These are phyloP conservation scores for Phytophthora cactorum DNA, from an alignment of 352 stramenopile genomes.

Conservation along the genomic window DNA sequence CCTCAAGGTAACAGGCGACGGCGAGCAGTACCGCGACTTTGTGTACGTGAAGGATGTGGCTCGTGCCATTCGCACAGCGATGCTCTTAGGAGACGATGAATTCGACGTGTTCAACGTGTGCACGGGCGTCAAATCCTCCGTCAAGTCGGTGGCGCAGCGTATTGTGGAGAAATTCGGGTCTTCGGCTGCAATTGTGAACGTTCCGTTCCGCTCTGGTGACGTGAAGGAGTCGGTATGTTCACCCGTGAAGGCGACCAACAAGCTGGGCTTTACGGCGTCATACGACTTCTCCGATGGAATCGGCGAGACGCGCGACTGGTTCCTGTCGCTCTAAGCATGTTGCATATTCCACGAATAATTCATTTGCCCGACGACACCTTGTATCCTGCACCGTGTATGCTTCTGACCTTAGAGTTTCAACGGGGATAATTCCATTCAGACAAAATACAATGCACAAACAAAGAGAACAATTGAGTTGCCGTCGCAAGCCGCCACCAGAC, in stretches of 20 bases:
- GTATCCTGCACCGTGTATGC: slow-evolving; percentile 24
- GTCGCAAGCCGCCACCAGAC: too few relatives aligned
- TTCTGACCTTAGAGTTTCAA: slow-evolving; percentile 33
- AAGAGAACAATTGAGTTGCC: slow-evolving; percentile 2
- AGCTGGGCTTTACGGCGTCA: slow-evolving; percentile 74
- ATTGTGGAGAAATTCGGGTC: slow-evolving; percentile 79
- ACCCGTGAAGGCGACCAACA: slow-evolving; percentile 62
- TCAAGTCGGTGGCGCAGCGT: slow-evolving; percentile 65
- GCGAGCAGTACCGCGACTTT: slow-evolving; percentile 86
- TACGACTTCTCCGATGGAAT: slow-evolving; percentile 78
- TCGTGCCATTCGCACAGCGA: slow-evolving; percentile 78
- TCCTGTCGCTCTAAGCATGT: slow-evolving; percentile 45
- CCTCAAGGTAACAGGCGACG: slow-evolving; percentile 79
- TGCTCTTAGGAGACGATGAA: slow-evolving; percentile 67
- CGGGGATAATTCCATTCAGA: slow-evolving; percentile 16
- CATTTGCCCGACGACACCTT: slow-evolving; percentile 20
- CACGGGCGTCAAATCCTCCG: slow-evolving; percentile 75
- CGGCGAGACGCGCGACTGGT: slow-evolving; percentile 80
- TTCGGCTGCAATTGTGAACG: slow-evolving; percentile 68
- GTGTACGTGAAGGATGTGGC: slow-evolving; percentile 89
- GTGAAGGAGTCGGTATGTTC: slow-evolving; percentile 87
- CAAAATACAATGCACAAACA: slow-evolving; percentile 3
- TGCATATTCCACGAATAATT: not conserved
- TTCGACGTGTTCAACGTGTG: slow-evolving; percentile 90
- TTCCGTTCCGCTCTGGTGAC: slow-evolving; percentile 74